Conservation (phyloP, 352 stramenopile species). For the Phytophthora meadii region DNA sequence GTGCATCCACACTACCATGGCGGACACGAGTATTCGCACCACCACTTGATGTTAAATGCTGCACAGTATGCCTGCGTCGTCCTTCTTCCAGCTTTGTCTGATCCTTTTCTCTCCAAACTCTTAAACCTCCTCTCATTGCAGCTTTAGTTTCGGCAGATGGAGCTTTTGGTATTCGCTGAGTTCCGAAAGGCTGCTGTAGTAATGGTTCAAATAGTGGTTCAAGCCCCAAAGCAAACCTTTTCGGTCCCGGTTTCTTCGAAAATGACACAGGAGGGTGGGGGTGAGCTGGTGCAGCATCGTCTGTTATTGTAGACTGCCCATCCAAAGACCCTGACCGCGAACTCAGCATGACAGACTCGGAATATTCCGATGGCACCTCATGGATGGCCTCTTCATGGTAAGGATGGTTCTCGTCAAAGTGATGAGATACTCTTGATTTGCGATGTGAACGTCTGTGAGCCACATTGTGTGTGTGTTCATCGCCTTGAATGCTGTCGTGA, state of each 20-base stretch:
- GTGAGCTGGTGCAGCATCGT: constrained; percentile 15
- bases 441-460: constrained; percentile 25
- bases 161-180: constrained; percentile 55
- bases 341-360: constrained; percentile 30
- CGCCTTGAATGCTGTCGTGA: constrained; percentile 17
- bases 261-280: constrained; percentile 26
- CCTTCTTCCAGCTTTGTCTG: constrained; percentile 9
- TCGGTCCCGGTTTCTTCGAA: constrained; percentile 30
- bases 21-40: constrained; percentile 1
- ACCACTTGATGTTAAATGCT: constrained; percentile 15
- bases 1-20: background rate
- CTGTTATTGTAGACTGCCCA: constrained; percentile 24
- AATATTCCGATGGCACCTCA: constrained; percentile 41
- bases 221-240: constrained; percentile 64
- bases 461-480: constrained; percentile 20
- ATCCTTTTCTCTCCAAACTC: constrained; percentile 25
- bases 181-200: constrained; percentile 69
- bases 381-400: constrained; percentile 33
- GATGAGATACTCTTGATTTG: constrained; percentile 22
- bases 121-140: constrained; percentile 30
- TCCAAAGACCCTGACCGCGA: constrained; percentile 37
- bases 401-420: constrained; percentile 27
- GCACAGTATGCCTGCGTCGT: constrained; percentile 12
- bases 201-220: constrained; percentile 83
- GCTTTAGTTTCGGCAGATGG: constrained; percentile 24